These are phyloP conservation scores for Chionographis japonica DNA, from an alignment of 106 monocot genomes.

Conservation along the genomic window DNA sequence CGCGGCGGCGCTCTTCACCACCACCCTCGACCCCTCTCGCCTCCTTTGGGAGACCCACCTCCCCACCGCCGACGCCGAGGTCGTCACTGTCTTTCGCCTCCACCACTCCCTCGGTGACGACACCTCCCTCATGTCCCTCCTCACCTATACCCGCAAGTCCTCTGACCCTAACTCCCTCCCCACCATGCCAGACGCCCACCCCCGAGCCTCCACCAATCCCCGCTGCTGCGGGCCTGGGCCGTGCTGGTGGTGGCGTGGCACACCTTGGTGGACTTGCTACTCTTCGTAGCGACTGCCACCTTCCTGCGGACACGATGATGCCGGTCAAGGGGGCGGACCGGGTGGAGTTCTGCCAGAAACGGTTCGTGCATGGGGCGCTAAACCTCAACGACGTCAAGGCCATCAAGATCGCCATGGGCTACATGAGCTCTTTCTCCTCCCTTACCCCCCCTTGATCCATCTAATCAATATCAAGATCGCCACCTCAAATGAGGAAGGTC, in stretches of 20 bases:
- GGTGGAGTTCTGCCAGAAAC: slow-evolving; percentile 28
- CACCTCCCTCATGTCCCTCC: too few species aligned
- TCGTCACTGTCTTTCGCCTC: slow-evolving; percentile 43
- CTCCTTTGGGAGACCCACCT: slow-evolving; percentile 84
- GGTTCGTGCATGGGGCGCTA: slow-evolving; percentile 49
- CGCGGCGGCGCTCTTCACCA: slow-evolving; percentile 39
- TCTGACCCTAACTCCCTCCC: slow-evolving; percentile 46
- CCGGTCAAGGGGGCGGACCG: slow-evolving; percentile 43
- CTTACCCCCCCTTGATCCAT: neutral
- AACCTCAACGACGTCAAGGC: slow-evolving; percentile 56
- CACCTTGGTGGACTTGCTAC: slow-evolving; percentile 31
- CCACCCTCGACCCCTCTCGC: too few species aligned
- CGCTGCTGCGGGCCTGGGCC: slow-evolving; percentile 15
- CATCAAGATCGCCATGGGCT: slow-evolving; percentile 38
- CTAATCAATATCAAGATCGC: neutral
- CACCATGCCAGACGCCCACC: slow-evolving; percentile 22
- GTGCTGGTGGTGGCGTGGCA: slow-evolving; percentile 32
- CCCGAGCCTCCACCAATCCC: neutral
- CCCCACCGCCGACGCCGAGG: slow-evolving; percentile 48
- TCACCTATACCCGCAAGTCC: slow-evolving; percentile 68
- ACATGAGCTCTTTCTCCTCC: slow-evolving; percentile 26
- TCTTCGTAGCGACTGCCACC: slow-evolving; percentile 23
- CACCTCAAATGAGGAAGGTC: too few species aligned
- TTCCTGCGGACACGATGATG: slow-evolving; percentile 51
- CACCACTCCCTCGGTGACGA: slow-evolving; percentile 92